Evolutionary conservation across 106 monocot genomes (phyloP), one percentile per base, ranked within the genome.

Genomic region (Phalaenopsis aphrodite): DNA sequence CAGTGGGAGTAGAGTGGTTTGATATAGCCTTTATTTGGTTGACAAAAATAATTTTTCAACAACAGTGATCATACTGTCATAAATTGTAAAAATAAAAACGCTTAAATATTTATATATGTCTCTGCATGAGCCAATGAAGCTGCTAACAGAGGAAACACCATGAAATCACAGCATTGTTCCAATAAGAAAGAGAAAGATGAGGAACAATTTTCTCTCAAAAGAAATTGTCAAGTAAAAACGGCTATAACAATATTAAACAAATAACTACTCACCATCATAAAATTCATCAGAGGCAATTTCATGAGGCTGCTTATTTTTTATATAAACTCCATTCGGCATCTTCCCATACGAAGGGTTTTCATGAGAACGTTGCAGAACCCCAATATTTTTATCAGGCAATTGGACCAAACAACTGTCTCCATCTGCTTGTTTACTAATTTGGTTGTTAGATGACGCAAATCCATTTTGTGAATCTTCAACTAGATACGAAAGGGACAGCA

Each of bases 401-500:
- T 81, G 79, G 7, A 19, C 58, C 21, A 78, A 71, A 42, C 42
- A 48, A 39, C 39, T n/a, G 69, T 38, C 80, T 48, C 41, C 76
- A 77, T 74, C 84, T 39, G 41, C 48, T 77, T 83, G 78, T 49
- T 66, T 81, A 76, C 18, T 77, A 65, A 64, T 66, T 23, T 61
- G 81, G 8, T 55, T 56, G 24, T 78, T 80, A 73, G 78, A 81
- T 38, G 84, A 36, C 56, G 72, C 30, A 76, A 75, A 68, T 55
- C 84, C 86, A 81, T 84, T 80, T 64, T 81, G 82, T 18, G 72
- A 42, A 74, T 55, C 42, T 75, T 76, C 84, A 43, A 76, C 37
- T 67, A 64, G 47, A 17, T 82, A 83, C 84, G 55, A 56, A 86
- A 80, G 75, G n/a, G 80, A 2, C 48, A 46, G 36, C 30, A 42